Percentiles rank a stretch among this genome's conserved stretches.
These are phyloP conservation scores for Nakaseomyces bracarensis DNA, from an alignment of 1,139 yeast genomes.

Conservation along the genomic window DNA sequence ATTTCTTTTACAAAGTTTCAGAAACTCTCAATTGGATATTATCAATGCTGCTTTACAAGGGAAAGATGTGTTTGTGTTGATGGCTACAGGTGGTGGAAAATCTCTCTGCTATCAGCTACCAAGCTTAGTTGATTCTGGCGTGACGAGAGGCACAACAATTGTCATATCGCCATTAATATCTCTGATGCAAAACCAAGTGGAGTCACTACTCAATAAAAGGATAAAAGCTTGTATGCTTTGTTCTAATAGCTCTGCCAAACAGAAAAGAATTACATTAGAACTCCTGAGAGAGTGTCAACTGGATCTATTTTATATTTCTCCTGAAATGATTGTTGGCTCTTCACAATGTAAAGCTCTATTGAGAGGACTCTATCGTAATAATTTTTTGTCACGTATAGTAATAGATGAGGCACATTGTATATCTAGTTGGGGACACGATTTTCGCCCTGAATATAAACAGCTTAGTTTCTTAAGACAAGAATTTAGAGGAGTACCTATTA, in stretches of 20 bases:
- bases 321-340: constrained; percentile 82
- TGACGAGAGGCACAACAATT: constrained; percentile 72
- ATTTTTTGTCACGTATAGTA: constrained; percentile 66
- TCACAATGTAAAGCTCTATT: constrained; percentile 56
- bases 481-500: constrained; percentile 72
- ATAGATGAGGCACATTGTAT: constrained; percentile 97
- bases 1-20: constrained; percentile 55
- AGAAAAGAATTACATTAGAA: constrained; percentile 52
- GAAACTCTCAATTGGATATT: constrained; percentile 80
- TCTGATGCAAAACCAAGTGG: constrained; percentile 86
- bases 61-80: constrained; percentile 77
- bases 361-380: constrained; percentile 43
- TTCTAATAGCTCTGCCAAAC: constrained; percentile 57
- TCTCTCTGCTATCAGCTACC: constrained; percentile 93
- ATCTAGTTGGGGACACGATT: constrained; percentile 96
- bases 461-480: constrained; percentile 59
- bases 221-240: constrained; percentile 84
- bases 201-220: constrained; percentile 54
- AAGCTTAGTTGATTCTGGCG: constrained; percentile 66
- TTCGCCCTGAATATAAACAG: constrained; percentile 85
- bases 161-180: constrained; percentile 63
- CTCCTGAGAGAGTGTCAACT: constrained; percentile 54
- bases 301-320: constrained; percentile 79
- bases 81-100: constrained; percentile 98
- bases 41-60: constrained; percentile 70